Percentiles rank a stretch among this genome's conserved stretches.
These are phyloP conservation scores for Paraglomus brasilianum DNA, from an alignment of 192 early-diverging fungal genomes.

Conservation along the genomic window DNA sequence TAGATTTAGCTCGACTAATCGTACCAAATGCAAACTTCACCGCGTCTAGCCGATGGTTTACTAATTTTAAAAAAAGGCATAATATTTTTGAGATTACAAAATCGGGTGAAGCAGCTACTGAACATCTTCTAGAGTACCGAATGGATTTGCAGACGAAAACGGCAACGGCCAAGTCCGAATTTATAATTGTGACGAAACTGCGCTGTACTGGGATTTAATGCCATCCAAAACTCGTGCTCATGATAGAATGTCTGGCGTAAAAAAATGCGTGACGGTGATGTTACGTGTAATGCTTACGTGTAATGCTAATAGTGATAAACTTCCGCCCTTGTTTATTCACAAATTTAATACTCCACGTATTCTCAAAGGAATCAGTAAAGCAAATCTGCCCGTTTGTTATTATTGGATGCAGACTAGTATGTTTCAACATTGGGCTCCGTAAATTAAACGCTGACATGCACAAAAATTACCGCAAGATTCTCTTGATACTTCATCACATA, in stretches of 20 bases:
- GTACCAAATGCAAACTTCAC: too few relatives aligned
- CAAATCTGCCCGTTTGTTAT: background rate
- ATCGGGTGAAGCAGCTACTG: conserved; percentile 6
- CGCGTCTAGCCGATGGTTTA: background rate
- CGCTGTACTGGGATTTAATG: too few relatives aligned
- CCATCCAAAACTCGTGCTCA: background rate
- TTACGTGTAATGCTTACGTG: background rate
- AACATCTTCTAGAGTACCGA: too few relatives aligned
- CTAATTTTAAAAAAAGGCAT: conserved; percentile 6
- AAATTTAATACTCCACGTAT: background rate
- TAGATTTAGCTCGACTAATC: too few relatives aligned
- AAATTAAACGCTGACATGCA: too few relatives aligned
- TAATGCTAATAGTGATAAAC: background rate
- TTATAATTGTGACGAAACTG: too few relatives aligned
- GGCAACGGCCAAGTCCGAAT: too few relatives aligned
- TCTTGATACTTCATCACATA: too few relatives aligned
- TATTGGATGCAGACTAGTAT: background rate
- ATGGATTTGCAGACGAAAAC: too few relatives aligned
- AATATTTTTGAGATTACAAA: background rate
- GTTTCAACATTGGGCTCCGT: too few relatives aligned
- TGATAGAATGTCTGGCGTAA: background rate
- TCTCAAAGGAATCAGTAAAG: background rate
- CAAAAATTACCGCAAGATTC: too few relatives aligned
- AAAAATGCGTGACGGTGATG: background rate
- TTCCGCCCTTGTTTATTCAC: background rate